phyloP scores from a whole-genome alignment of 805 yeast species.

The Schwanniomyces polymorphus region DNA sequence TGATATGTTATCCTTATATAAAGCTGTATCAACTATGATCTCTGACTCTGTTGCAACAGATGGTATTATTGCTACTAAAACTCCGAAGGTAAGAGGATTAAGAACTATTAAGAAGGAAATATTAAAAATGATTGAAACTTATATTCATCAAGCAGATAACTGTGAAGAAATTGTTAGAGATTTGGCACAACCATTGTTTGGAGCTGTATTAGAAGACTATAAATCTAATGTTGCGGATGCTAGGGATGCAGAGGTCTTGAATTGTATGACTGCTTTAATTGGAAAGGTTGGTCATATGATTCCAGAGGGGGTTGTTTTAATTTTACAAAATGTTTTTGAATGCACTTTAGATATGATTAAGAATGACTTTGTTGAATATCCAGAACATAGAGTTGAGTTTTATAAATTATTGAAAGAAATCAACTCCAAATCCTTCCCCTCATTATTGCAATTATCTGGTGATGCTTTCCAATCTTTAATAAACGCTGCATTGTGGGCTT shows the following conservation, averaged over 20 bases:
- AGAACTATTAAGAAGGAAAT: constrained; percentile 96
- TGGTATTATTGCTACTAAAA: constrained; percentile 88
- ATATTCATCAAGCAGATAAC: constrained; percentile 83
- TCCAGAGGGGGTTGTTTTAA: constrained; percentile 84
- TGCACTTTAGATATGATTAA: constrained; percentile 95
- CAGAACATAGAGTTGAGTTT: constrained; percentile 96
- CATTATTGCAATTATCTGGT: constrained; percentile 84
- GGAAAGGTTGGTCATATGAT: constrained; percentile 83
- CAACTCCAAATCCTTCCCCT: constrained; percentile 79
- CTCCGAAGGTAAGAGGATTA: constrained; percentile 92
- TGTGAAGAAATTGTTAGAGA: constrained; percentile 80
- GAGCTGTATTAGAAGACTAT: constrained; percentile 88
- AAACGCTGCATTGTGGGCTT: constrained; percentile 97
- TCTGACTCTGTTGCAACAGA: constrained; percentile 75
- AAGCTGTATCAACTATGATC: constrained; percentile 85
- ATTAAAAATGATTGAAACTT: constrained; percentile 83
- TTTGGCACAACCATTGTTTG: constrained; percentile 77
- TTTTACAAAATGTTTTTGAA: constrained; percentile 88
- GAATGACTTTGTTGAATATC: constrained; percentile 93
- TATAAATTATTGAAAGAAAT: constrained; percentile 87
- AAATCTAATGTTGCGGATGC: constrained; percentile 89
- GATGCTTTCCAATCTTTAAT: constrained; percentile 88
- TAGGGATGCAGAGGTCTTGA: constrained; percentile 95
- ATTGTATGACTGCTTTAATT: constrained; percentile 90
- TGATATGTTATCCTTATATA: constrained; percentile 86